phyloP scores from a whole-genome alignment of 2,329 filamentous ascomycete species.

The Ophiostoma piceae region DNA sequence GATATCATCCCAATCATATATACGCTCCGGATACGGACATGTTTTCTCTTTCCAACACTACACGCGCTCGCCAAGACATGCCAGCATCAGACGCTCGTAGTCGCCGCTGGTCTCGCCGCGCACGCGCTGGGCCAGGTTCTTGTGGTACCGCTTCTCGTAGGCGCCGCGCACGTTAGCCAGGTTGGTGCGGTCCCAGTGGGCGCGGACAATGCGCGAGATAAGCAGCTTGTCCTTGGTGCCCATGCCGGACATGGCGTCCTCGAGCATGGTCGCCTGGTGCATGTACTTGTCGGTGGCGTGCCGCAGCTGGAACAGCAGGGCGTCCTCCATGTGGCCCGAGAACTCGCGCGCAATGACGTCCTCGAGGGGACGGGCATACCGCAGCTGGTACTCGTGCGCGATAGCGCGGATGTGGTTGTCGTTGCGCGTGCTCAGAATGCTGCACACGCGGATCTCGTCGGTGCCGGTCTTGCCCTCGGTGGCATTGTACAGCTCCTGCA shows the following conservation, averaged over 20 bases:
- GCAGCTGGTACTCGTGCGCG: conserved; percentile 62
- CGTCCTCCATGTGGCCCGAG: conserved; percentile 85
- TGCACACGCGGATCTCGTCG: conserved; percentile 71
- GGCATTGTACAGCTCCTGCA: conserved; percentile 69
- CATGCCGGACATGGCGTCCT: conserved; percentile 77
- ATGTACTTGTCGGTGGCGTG: conserved; percentile 74
- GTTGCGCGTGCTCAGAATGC: conserved; percentile 68
- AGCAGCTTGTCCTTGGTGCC: conserved; percentile 84
- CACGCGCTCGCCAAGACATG: conserved; percentile 48
- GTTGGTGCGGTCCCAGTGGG: conserved; percentile 75
- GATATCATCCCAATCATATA: conserved; percentile 7
- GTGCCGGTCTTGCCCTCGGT: conserved; percentile 69
- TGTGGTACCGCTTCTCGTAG: conserved; percentile 66
- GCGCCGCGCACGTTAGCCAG: conserved; percentile 73
- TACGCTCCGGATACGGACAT: neutral
- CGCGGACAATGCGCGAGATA: conserved; percentile 68
- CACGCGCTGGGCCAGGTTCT: conserved; percentile 63
- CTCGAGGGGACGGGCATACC: conserved; percentile 65
- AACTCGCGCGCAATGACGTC: conserved; percentile 76
- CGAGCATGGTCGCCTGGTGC: conserved; percentile 76
- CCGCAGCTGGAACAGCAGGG: conserved; percentile 72
- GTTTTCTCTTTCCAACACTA: conserved; percentile 33
- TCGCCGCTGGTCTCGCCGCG: conserved; percentile 80
- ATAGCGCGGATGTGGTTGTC: conserved; percentile 83
- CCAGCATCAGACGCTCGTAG: conserved; percentile 71